Percentiles rank a stretch among this genome's conserved stretches.
Evolutionary conservation across 768 basidiomycete genomes (phyloP).

Genomic region (Glaciozyma martinii): DNA sequence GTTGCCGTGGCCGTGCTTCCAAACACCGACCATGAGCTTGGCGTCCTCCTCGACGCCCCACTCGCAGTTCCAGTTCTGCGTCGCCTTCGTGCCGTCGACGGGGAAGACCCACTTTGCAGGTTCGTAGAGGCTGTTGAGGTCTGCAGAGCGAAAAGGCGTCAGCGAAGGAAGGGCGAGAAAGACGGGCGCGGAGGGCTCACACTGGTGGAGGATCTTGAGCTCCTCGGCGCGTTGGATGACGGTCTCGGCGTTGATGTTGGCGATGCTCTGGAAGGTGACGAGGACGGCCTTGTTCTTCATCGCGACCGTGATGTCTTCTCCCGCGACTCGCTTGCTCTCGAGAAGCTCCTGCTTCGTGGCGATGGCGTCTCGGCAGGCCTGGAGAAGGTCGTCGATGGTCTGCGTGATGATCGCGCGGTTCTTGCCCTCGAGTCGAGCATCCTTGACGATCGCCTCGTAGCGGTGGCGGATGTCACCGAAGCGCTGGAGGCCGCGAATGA

Average conservation of each 20-base stretch:
- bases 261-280: constrained; percentile 76
- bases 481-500: constrained; percentile 87
- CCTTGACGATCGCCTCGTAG: constrained; percentile 82
- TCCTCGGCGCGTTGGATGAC: constrained; percentile 81
- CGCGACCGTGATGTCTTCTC: constrained; percentile 81
- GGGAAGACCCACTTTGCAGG: constrained; percentile 78
- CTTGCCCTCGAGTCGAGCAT: constrained; percentile 86
- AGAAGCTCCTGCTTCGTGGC: constrained; percentile 68
- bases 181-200: constrained; percentile 12
- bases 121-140: constrained; percentile 53
- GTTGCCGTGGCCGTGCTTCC: constrained; percentile 84
- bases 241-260: constrained; percentile 95
- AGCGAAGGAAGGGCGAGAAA: not conserved
- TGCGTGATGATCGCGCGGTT: constrained; percentile 85
- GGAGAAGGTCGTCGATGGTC: constrained; percentile 84
- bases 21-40: constrained; percentile 89
- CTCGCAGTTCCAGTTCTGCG: constrained; percentile 90
- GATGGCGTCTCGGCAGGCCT: constrained; percentile 71
- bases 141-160: not conserved
- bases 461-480: constrained; percentile 96
- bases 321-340: constrained; percentile 61
- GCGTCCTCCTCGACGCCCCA: constrained; percentile 91
- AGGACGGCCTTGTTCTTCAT: constrained; percentile 97
- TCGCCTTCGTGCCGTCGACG: constrained; percentile 84
- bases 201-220: constrained; percentile 74